phyloP scores from a whole-genome alignment of 805 yeast species.

The Starmerella ratchasimensis region DNA sequence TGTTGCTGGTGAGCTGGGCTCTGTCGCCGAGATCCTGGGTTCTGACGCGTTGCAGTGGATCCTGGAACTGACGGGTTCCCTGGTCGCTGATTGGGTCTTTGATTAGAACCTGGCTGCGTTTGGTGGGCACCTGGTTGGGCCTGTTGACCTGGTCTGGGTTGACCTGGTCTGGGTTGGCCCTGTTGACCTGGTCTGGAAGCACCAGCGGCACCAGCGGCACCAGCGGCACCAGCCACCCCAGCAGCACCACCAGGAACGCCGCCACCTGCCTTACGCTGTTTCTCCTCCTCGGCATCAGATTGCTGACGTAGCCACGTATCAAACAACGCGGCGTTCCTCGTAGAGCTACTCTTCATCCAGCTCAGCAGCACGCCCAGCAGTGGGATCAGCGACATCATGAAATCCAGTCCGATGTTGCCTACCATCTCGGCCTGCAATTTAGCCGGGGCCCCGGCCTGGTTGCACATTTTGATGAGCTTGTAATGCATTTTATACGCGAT shows the following conservation, averaged over 20 bases:
- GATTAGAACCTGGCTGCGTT: too few relatives aligned
- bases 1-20: too few relatives aligned
- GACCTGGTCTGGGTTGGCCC: not conserved
- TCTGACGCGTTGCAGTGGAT: too few relatives aligned
- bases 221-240: too few relatives aligned
- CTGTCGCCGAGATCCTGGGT: too few relatives aligned
- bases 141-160: not conserved
- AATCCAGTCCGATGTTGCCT: slow-evolving; percentile 60
- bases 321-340: slow-evolving; percentile 74
- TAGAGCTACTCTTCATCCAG: slow-evolving; percentile 77
- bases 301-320: slow-evolving; percentile 34
- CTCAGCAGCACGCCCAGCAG: slow-evolving; percentile 61
- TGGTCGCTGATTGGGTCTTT: too few relatives aligned
- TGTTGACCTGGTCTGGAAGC: too few relatives aligned
- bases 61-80: too few relatives aligned
- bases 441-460: slow-evolving; percentile 43
- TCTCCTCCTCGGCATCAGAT: not conserved
- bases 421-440: slow-evolving; percentile 54
- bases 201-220: too few relatives aligned
- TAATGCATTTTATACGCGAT: slow-evolving; percentile 69
- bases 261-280: too few relatives aligned
- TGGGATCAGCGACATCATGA: slow-evolving; percentile 66
- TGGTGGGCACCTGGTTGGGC: too few relatives aligned
- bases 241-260: too few relatives aligned
- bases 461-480: slow-evolving; percentile 48